These are phyloP conservation scores for Apiospora hydei DNA, from an alignment of 2,329 filamentous ascomycete genomes.

Conservation along the genomic window DNA sequence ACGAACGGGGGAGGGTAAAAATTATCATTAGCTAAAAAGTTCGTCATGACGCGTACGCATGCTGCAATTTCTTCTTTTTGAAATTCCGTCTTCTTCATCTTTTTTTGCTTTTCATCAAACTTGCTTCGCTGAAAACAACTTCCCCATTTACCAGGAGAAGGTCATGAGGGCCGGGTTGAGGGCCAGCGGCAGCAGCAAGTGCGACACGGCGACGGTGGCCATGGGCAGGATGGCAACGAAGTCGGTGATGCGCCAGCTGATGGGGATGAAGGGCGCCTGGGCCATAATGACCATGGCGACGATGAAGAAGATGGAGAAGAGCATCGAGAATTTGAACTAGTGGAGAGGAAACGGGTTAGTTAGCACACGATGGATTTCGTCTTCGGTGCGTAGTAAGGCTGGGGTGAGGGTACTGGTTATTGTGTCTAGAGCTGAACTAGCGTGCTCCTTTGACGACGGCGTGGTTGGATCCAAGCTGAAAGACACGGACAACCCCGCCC, in stretches of 20 bases:
- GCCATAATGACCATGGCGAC: conserved; percentile 70
- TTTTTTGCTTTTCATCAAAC: not conserved
- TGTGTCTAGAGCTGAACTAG: not conserved
- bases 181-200: conserved; percentile 75
- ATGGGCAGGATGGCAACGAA: conserved; percentile 81
- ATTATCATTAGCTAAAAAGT: conserved; percentile 17
- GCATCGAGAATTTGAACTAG: conserved; percentile 76
- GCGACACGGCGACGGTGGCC: conserved; percentile 72
- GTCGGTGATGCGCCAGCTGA: conserved; percentile 71
- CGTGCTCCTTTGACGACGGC: not conserved
- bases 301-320: conserved; percentile 66
- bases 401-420: not conserved
- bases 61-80: not conserved
- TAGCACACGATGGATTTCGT: too few relatives aligned
- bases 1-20: not conserved
- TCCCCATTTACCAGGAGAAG: conserved; percentile 69
- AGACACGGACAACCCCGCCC: not conserved
- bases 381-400: too few relatives aligned
- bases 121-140: not conserved
- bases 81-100: not conserved
- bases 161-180: conserved; percentile 83
- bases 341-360: conserved; percentile 20
- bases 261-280: conserved; percentile 68
- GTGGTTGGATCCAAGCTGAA: not conserved
- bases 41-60: conserved; percentile 10